Evolutionary conservation across 2,329 filamentous ascomycete genomes (phyloP), one percentile per base, ranked within the genome.

Genomic region (Leptographium wingfieldii): DNA sequence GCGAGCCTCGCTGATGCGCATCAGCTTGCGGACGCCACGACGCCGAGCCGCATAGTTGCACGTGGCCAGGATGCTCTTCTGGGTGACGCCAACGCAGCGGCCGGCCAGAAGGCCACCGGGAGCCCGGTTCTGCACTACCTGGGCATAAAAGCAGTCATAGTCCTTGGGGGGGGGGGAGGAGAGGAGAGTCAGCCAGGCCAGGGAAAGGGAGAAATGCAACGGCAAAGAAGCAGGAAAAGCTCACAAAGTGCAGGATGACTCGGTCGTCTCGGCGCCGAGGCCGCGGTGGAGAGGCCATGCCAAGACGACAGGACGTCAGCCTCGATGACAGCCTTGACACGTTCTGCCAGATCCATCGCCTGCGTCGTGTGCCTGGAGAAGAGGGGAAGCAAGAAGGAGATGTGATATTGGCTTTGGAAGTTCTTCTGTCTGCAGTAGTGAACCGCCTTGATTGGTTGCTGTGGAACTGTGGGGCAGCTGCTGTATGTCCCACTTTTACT

Each of bases 111-210:
- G 43, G 3, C n/a, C 43, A 3, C 33, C 54, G n/a, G 60, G 52
- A 5, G 43, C 2, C 69, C 88, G 86, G 64, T 86, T 86, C 73
- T 96, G 91, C 66, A 94, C 86, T 10, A 94, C 91, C 56, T 90
- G 90, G 27, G 92, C 92, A 71, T 97, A 97, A 77, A 97, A 97
- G 76, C 90, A 95, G 75, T 92, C 89, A 70, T 91, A 89, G 72
- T 89, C 84, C 74, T 95, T 5, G 31, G 31, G 4, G 31, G 31
- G 92, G 72, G 31, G 4, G 31, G 31, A 92, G 72, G 7, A 22
- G 22, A 22, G 1, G 95, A 90, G 63, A 95, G 74, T 68, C 95
- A 86, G 69, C 90, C 76, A 67, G 88, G 81, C 67, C 79, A 22
- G 3, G 46, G 27, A 5, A 48, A 14, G 27, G 3, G 80, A 73